A percentile compares a stretch with the other conserved stretches of the same genome.
These are phyloP conservation scores for Strigomonas culicis DNA, from an alignment of 208 protist genomes.

Conservation along the genomic window DNA sequence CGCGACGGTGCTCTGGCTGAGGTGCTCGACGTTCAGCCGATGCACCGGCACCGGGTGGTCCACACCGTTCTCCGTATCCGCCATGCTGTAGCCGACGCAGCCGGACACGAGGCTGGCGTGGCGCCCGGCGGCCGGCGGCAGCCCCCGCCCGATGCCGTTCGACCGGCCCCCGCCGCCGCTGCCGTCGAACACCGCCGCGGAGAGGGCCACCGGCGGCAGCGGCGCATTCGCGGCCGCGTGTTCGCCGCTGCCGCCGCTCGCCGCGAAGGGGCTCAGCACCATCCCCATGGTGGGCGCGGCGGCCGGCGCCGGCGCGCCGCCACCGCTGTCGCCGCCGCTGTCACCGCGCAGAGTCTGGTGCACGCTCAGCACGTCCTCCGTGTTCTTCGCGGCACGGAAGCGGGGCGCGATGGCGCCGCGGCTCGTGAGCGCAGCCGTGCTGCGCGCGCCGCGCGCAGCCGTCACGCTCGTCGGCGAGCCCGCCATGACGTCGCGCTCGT, in stretches of 20 bases:
- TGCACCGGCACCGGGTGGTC: not conserved
- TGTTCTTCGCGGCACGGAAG: not conserved
- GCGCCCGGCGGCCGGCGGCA: no score
- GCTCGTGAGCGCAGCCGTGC: conserved; percentile 20
- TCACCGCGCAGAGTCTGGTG: no score
- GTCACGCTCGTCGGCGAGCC: not conserved
- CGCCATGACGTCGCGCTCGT: not conserved
- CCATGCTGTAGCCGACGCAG: conserved; percentile 10
- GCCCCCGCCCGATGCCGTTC: no score
- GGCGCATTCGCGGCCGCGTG: no score
- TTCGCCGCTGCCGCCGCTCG: no score
- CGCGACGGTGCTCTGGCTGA: not conserved
- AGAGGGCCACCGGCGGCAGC: no score
- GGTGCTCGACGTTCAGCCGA: not conserved
- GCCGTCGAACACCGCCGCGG: no score
- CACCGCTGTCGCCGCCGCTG: no score
- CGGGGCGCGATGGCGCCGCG: conserved; percentile 12
- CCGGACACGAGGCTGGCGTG: not conserved
- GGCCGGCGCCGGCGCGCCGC: no score
- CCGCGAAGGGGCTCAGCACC: no score
- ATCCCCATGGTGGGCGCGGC: no score
- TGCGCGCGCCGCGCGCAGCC: not conserved
- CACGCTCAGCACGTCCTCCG: not conserved
- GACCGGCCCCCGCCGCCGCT: no score
- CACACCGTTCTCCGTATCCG: conserved; percentile 5